These are phyloP conservation scores for Yamadazyma sp. DNA, from an alignment of 1,139 yeast species.

Conservation along the genomic window DNA sequence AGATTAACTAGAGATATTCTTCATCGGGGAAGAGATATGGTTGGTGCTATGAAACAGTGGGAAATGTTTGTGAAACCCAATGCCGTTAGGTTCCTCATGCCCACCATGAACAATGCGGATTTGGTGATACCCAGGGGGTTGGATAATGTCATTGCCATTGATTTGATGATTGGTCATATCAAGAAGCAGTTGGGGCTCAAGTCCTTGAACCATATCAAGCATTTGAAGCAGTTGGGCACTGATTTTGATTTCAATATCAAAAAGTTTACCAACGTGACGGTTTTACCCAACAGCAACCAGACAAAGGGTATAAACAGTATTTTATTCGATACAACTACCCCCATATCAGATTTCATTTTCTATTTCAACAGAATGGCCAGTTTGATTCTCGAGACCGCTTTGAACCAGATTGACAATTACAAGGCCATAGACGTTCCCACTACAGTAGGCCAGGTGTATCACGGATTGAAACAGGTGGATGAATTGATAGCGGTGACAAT, in stretches of 20 bases:
- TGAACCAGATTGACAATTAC: constrained; percentile 46
- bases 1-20: constrained; percentile 83
- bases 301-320: constrained; percentile 71
- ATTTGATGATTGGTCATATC: constrained; percentile 76
- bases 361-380: constrained; percentile 80
- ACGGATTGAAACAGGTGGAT: constrained; percentile 45
- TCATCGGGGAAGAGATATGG: constrained; percentile 79
- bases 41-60: constrained; percentile 88
- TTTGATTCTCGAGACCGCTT: constrained; percentile 63
- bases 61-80: constrained; percentile 88
- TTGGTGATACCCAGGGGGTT: constrained; percentile 85
- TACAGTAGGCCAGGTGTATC: constrained; percentile 26
- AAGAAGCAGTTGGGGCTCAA: constrained; percentile 67
- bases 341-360: constrained; percentile 77
- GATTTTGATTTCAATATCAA: constrained; percentile 32
- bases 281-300: constrained; percentile 65
- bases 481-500: constrained; percentile 72
- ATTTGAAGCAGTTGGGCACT: constrained; percentile 55
- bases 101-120: constrained; percentile 82
- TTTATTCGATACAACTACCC: constrained; percentile 53
- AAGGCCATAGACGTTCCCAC: constrained; percentile 39
- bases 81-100: constrained; percentile 71
- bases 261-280: constrained; percentile 25
- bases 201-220: constrained; percentile 63
- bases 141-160: constrained; percentile 78